Conservation (phyloP, 129 eudicot genomes). For the Tagetes erecta region DNA sequence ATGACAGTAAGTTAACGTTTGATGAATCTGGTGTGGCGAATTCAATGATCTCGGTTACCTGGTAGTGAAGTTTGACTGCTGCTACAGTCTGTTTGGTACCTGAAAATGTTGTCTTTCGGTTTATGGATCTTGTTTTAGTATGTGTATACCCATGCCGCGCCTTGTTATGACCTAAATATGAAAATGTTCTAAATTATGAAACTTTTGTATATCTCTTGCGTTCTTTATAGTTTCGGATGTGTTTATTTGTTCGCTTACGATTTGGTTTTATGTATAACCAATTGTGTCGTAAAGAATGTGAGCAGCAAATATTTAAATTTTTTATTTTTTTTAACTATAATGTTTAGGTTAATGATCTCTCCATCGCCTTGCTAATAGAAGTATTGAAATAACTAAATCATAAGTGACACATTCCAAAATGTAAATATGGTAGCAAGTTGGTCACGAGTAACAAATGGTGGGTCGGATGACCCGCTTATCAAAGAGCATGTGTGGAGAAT, state of each 20-base stretch:
- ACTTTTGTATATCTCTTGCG: background rate
- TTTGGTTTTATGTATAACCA: no score
- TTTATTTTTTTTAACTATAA: no score
- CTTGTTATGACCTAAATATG: constrained; percentile 3
- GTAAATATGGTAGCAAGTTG: background rate
- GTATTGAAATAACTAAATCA: no score
- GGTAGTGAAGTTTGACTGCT: constrained; percentile 41
- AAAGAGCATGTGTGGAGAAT: no score
- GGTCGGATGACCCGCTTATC: no score
- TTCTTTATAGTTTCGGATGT: background rate
- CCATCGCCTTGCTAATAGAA: no score
- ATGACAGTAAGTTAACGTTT: constrained; percentile 41
- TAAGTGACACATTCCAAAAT: no score
- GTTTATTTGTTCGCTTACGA: no score
- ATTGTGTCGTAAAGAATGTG: no score
- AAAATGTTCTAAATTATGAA: constrained; percentile 6
- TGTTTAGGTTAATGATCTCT: no score
- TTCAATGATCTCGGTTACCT: constrained; percentile 70
- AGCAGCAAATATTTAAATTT: no score
- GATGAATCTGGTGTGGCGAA: constrained; percentile 73
- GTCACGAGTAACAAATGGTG: background rate
- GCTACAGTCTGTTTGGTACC: constrained; percentile 11
- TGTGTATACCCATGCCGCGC: background rate
- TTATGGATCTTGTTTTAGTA: constrained; percentile 3
- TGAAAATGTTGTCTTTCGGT: constrained; percentile 1